A percentile compares a stretch with the other conserved stretches of the same genome.
phyloP scores from a whole-genome alignment of 352 stramenopile species.

The Phytopythium sindhum region DNA sequence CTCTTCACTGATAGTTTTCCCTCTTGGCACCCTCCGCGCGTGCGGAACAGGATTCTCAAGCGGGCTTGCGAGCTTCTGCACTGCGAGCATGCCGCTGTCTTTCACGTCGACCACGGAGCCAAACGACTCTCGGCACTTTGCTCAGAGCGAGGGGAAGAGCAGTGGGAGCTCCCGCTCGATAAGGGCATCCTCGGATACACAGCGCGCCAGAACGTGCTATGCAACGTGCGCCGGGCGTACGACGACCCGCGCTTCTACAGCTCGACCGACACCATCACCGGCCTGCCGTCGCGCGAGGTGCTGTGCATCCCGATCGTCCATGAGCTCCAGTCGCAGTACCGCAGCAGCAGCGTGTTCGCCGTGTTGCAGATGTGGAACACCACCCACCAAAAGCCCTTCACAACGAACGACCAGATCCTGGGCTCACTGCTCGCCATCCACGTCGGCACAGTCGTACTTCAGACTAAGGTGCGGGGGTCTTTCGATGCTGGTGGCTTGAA shows the following conservation, averaged over 20 bases:
- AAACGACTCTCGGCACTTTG: constrained; percentile 34
- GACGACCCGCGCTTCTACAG: constrained; percentile 78
- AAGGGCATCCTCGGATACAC: constrained; percentile 65
- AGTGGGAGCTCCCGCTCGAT: constrained; percentile 65
- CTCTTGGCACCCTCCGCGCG: neutral
- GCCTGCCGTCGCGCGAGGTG: constrained; percentile 51
- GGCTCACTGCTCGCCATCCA: constrained; percentile 56
- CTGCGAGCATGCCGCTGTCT: constrained; percentile 67
- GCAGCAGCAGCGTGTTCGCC: constrained; percentile 40
- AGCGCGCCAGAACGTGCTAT: constrained; percentile 45
- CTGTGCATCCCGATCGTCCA: constrained; percentile 65
- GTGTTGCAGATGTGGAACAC: constrained; percentile 75
- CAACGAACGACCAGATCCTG: constrained; percentile 71
- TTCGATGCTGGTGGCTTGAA: neutral
- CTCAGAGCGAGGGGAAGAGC: constrained; percentile 37
- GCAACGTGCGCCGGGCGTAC: constrained; percentile 61
- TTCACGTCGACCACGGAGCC: constrained; percentile 43
- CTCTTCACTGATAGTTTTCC: neutral
- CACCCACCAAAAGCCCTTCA: constrained; percentile 65
- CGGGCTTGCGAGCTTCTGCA: constrained; percentile 61
- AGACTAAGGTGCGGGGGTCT: constrained; percentile 27
- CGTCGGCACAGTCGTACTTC: constrained; percentile 49
- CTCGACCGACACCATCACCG: constrained; percentile 65
- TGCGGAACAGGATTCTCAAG: constrained; percentile 33
- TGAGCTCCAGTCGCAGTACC: constrained; percentile 34